Percentiles rank a stretch among this genome's conserved stretches.
Conservation (phyloP, 108 stramenopile species). For the Discostella pseudostelligera region DNA sequence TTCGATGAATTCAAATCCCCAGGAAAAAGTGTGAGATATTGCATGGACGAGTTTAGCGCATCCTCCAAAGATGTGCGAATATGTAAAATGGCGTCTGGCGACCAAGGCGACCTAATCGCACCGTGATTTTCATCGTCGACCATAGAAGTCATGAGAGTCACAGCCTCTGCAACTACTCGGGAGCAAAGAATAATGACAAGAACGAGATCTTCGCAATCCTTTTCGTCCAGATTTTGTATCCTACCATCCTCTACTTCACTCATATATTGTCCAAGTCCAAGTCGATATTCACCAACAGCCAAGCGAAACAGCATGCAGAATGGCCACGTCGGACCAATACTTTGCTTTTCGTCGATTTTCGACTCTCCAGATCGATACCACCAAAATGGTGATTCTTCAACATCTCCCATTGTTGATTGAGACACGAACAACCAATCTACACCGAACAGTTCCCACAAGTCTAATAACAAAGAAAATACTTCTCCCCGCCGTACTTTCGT, state of each 20-base stretch:
- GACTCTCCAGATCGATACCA: constrained; percentile 1
- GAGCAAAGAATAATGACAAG: constrained; percentile 24
- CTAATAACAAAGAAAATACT: constrained; percentile 22
- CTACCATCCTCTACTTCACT: constrained; percentile 9
- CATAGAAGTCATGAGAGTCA: constrained; percentile 35
- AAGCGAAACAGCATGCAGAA: constrained; percentile 35
- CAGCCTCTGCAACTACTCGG: constrained; percentile 27
- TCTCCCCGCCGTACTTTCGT: constrained; percentile 6
- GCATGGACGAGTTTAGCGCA: constrained; percentile 41
- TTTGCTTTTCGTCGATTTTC: not conserved
- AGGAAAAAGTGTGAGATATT: too few species aligned
- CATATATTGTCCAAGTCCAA: constrained; percentile 34
- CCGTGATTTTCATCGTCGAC: constrained; percentile 28
- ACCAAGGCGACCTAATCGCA: not conserved
- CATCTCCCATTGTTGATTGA: not conserved
- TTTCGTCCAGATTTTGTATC: not conserved
- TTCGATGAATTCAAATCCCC: too few species aligned
- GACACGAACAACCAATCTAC: constrained; percentile 36
- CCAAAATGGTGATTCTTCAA: constrained; percentile 8
- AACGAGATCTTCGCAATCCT: too few species aligned
- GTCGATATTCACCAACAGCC: constrained; percentile 42
- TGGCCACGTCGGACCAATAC: constrained; percentile 34
- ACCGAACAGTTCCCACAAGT: constrained; percentile 36
- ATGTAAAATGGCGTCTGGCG: constrained; percentile 38
- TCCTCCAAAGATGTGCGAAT: constrained; percentile 38